phyloP scores from a whole-genome alignment of 2,329 filamentous ascomycete species.

The Venturia asperata region DNA sequence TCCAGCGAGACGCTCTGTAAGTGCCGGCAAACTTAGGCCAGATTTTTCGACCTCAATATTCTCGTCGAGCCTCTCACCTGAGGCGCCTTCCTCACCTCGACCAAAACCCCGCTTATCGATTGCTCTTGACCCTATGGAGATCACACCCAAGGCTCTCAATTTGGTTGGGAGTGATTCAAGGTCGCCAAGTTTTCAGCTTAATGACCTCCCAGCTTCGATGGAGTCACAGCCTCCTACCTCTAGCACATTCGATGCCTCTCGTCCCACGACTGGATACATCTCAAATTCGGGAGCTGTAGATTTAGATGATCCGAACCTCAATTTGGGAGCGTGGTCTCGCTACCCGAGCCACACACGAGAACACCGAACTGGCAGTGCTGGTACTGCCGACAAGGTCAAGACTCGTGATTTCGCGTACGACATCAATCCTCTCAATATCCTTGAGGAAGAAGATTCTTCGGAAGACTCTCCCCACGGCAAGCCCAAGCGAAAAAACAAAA shows the following conservation, averaged over 20 bases:
- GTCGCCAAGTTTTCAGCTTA: constrained; percentile 11
- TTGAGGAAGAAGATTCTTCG: constrained; percentile 18
- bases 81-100: not conserved
- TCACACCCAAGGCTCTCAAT: not conserved
- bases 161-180: not conserved
- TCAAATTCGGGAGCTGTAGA: constrained; percentile 4
- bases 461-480: constrained; percentile 23
- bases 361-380: constrained; percentile 35
- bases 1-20: not conserved
- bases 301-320: constrained; percentile 9
- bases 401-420: constrained; percentile 37
- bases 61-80: not conserved
- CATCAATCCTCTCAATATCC: constrained; percentile 15
- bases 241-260: constrained; percentile 9
- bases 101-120: constrained; percentile 4
- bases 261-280: constrained; percentile 6
- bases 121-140: constrained; percentile 6
- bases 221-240: constrained; percentile 5
- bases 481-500: constrained; percentile 24
- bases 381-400: constrained; percentile 33
- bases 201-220: constrained; percentile 1
- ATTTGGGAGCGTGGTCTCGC: constrained; percentile 37
- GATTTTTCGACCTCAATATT: constrained; percentile 12
- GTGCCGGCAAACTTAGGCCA: constrained; percentile 9
- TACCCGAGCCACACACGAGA: constrained; percentile 42